phyloP scores from a whole-genome alignment of 495 filamentous ascomycete genomes.

The Penicillium cataractarum region DNA sequence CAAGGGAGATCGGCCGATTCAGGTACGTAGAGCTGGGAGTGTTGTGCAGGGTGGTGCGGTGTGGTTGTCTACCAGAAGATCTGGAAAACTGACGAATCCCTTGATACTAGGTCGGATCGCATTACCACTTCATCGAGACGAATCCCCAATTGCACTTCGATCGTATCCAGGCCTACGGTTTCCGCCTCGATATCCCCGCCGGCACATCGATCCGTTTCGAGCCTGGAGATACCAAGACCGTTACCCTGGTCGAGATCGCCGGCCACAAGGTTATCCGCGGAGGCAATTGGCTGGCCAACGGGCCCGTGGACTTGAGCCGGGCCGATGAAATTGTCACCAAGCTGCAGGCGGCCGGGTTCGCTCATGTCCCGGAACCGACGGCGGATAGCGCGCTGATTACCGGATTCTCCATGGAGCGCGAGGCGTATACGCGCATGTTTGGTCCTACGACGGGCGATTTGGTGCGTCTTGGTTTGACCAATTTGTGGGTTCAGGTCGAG shows the following conservation, averaged over 20 bases:
- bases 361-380: slow-evolving; percentile 68
- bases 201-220: slow-evolving; percentile 95
- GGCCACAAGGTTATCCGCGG: slow-evolving; percentile 82
- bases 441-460: slow-evolving; percentile 88
- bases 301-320: slow-evolving; percentile 64
- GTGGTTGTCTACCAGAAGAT: background rate
- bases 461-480: slow-evolving; percentile 79
- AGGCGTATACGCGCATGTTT: slow-evolving; percentile 84
- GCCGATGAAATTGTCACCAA: slow-evolving; percentile 65
- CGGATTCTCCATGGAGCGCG: slow-evolving; percentile 71
- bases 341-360: slow-evolving; percentile 74
- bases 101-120: slow-evolving; percentile 72
- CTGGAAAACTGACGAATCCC: background rate
- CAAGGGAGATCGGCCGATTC: slow-evolving; percentile 88
- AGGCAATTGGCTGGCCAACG: slow-evolving; percentile 79
- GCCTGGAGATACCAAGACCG: slow-evolving; percentile 90
- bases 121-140: slow-evolving; percentile 95
- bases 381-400: slow-evolving; percentile 58
- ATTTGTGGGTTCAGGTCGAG: slow-evolving; percentile 92
- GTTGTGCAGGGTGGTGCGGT: background rate
- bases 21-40: slow-evolving; percentile 54
- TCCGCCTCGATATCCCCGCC: slow-evolving; percentile 84
- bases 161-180: slow-evolving; percentile 81
- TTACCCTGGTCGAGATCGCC: slow-evolving; percentile 89
- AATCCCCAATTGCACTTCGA: slow-evolving; percentile 93